Conservation (phyloP, 2,329 filamentous ascomycete genomes). For the Fusarium ramigenum region DNA sequence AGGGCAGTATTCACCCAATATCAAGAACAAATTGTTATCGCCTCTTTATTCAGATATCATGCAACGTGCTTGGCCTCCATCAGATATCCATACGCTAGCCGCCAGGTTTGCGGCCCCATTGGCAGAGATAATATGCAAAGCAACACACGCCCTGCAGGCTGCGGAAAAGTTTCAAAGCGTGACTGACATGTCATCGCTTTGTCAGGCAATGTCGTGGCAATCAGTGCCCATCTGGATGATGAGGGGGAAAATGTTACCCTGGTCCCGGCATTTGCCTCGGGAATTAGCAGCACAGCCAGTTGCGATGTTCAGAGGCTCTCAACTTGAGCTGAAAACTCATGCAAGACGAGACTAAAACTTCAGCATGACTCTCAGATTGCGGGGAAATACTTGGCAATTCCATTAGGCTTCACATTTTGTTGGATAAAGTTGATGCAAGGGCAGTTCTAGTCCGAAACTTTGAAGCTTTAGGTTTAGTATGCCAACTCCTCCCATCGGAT, state of each 20-base stretch:
- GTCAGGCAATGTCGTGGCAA: not conserved
- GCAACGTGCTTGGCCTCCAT: not conserved
- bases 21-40: no score
- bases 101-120: not conserved
- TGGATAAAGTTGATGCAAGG: not conserved
- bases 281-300: not conserved
- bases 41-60: not conserved
- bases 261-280: slow-evolving; percentile 4
- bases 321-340: not conserved
- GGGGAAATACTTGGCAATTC: not conserved
- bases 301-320: not conserved
- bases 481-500: not conserved
- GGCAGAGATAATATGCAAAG: not conserved
- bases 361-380: not conserved
- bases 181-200: not conserved
- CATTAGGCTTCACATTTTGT: not conserved
- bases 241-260: not conserved
- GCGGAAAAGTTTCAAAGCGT: not conserved
- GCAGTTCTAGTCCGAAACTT: not conserved
- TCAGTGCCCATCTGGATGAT: not conserved
- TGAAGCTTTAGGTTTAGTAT: not conserved
- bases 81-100: not conserved
- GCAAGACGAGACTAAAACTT: not conserved
- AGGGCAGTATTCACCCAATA: not conserved
- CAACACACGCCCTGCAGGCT: not conserved